A percentile compares a stretch with the other conserved stretches of the same genome.
phyloP scores from a whole-genome alignment of 2,329 filamentous ascomycete genomes.

The Ophiostoma triangulosporum region DNA sequence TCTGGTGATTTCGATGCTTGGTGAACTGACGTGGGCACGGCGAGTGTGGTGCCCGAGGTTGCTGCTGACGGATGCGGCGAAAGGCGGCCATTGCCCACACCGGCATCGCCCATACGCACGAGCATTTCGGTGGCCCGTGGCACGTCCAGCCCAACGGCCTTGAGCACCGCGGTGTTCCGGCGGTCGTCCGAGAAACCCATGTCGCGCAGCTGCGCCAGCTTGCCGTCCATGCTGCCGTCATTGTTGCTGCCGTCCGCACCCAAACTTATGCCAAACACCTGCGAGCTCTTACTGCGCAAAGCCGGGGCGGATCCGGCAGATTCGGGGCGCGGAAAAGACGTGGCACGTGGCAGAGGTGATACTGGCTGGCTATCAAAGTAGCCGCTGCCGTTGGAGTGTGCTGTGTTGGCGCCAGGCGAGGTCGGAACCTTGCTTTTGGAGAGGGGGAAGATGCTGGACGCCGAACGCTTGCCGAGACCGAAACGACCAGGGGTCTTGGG shows the following conservation, averaged over 20 bases:
- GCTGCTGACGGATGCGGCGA: constrained; percentile 22
- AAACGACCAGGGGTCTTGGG: constrained; percentile 52
- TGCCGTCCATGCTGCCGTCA: constrained; percentile 48
- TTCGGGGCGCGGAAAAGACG: constrained; percentile 8
- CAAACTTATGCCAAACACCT: constrained; percentile 56
- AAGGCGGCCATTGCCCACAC: constrained; percentile 45
- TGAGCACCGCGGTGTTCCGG: constrained; percentile 65
- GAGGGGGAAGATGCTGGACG: constrained; percentile 54
- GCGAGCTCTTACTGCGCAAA: constrained; percentile 46
- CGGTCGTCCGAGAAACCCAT: constrained; percentile 86
- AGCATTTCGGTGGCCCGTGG: constrained; percentile 78
- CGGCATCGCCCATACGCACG: constrained; percentile 64
- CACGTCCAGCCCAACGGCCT: constrained; percentile 70
- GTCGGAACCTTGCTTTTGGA: constrained; percentile 46
- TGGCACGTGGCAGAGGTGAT: constrained; percentile 16
- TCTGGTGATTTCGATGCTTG: constrained; percentile 13
- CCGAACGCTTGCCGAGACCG: constrained; percentile 43
- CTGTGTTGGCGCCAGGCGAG: constrained; percentile 15
- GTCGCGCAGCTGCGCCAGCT: constrained; percentile 63
- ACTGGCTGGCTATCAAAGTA: constrained; percentile 18
- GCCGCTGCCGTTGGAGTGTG: constrained; percentile 2
- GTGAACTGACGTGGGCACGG: constrained; percentile 14
- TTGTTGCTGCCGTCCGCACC: constrained; percentile 25
- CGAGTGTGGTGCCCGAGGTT: constrained; percentile 36
- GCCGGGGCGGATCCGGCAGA: constrained; percentile 23